A percentile compares a stretch with the other conserved stretches of the same genome.
These are phyloP conservation scores for Globisporangium emineosum DNA, from an alignment of 352 stramenopile species.

Conservation along the genomic window DNA sequence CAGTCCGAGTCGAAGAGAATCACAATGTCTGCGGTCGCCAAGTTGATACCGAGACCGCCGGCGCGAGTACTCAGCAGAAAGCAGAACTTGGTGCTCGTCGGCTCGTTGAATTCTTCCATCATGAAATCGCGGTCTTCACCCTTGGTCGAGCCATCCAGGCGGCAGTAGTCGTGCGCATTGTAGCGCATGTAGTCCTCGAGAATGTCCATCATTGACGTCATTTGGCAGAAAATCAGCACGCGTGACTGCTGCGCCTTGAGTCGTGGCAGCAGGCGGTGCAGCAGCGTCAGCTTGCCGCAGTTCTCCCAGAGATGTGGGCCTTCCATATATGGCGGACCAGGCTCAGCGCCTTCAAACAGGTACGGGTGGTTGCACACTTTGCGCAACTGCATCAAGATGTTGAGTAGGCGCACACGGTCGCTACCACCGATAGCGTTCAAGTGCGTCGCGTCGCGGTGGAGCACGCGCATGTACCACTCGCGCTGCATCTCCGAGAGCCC, in stretches of 20 bases:
- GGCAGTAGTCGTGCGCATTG: conserved; percentile 82
- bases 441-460: conserved; percentile 94
- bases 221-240: conserved; percentile 99
- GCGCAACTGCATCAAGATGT: conserved; percentile 98
- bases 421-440: conserved; percentile 97
- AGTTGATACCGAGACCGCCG: conserved; percentile 97
- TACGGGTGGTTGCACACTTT: conserved; percentile 99
- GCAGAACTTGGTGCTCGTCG: conserved; percentile 95
- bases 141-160: conserved; percentile 81
- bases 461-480: conserved; percentile 98
- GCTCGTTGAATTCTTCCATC: conserved; percentile 98
- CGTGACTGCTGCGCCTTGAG: conserved; percentile 87
- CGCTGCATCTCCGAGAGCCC: conserved; percentile 97
- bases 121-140: conserved; percentile 83
- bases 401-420: conserved; percentile 94
- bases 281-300: conserved; percentile 96
- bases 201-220: conserved; percentile 99
- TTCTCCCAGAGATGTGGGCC: conserved; percentile 98
- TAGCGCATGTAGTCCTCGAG: conserved; percentile 98
- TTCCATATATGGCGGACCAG: conserved; percentile 95
- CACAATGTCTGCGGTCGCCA: conserved; percentile 98
- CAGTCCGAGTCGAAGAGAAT: conserved; percentile 98
- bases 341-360: conserved; percentile 98
- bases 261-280: conserved; percentile 92
- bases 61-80: conserved; percentile 97